These are phyloP conservation scores for Blastocystis sp. DNA, from an alignment of 352 stramenopile genomes.

Conservation along the genomic window DNA sequence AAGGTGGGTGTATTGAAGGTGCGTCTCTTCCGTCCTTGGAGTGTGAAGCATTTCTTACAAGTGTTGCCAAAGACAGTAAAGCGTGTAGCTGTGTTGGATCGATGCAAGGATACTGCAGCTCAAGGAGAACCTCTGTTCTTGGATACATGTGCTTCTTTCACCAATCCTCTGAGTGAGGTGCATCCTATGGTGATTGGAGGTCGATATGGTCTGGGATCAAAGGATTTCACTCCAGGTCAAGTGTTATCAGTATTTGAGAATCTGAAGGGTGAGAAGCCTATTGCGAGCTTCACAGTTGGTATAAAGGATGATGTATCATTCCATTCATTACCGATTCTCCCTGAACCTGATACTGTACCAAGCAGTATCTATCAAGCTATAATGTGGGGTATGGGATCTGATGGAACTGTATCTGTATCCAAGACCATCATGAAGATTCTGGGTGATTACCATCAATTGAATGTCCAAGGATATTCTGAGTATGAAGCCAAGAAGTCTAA, in stretches of 20 bases:
- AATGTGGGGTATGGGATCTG: constrained; percentile 77
- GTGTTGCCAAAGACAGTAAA: constrained; percentile 72
- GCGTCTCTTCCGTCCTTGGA: constrained; percentile 82
- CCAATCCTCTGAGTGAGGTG: constrained; percentile 71
- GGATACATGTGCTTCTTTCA: constrained; percentile 80
- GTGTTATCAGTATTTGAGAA: constrained; percentile 73
- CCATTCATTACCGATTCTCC: constrained; percentile 4
- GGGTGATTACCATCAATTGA: constrained; percentile 67
- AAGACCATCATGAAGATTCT: constrained; percentile 71
- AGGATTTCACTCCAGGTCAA: constrained; percentile 77
- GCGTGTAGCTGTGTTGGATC: constrained; percentile 81
- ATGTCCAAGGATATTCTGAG: constrained; percentile 70
- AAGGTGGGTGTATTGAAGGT: constrained; percentile 79
- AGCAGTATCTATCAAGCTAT: constrained; percentile 77
- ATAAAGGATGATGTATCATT: constrained; percentile 8
- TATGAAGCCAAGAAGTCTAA: constrained; percentile 71
- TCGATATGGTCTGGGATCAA: constrained; percentile 71
- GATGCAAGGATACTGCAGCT: constrained; percentile 77
- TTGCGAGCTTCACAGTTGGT: constrained; percentile 73
- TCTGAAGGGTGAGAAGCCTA: constrained; percentile 69
- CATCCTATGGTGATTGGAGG: constrained; percentile 75
- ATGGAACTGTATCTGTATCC: constrained; percentile 70
- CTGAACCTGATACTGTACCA: constrained; percentile 68
- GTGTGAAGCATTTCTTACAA: constrained; percentile 73
- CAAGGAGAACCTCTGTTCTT: constrained; percentile 81